Evolutionary conservation across 2,329 filamentous ascomycete genomes (phyloP).

Genomic region (Dothidotthia symphoricarpi): DNA sequence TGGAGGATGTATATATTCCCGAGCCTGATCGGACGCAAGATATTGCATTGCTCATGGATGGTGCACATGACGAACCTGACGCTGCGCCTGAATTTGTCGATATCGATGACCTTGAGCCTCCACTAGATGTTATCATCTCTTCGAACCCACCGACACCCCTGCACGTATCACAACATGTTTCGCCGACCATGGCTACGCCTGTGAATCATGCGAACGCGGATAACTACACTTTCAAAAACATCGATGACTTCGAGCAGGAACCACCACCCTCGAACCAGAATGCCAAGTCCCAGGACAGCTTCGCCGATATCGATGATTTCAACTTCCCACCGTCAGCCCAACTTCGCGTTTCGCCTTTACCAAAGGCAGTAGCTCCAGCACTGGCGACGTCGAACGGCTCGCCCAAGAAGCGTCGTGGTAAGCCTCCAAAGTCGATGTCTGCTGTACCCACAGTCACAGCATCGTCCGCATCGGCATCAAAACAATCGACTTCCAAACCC

Average conservation of each 20-base stretch:
- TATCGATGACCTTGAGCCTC: constrained; percentile 19
- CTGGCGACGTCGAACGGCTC: constrained; percentile 3
- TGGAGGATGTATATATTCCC: constrained; percentile 27
- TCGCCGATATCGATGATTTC: constrained; percentile 31
- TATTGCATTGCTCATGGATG: constrained; percentile 29
- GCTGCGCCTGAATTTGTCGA: constrained; percentile 12
- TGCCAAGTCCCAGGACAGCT: constrained; percentile 17
- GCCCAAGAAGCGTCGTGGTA: constrained; percentile 23
- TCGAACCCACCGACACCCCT: constrained; percentile 24
- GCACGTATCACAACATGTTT: not conserved
- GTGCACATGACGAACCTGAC: constrained; percentile 7
- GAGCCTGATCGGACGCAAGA: constrained; percentile 35
- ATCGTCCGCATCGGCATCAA: constrained; percentile 4
- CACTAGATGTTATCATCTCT: constrained; percentile 16
- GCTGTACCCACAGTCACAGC: constrained; percentile 4
- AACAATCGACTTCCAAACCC: constrained; percentile 4
- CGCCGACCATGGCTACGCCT: not conserved
- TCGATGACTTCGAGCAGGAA: constrained; percentile 23
- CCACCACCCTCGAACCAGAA: constrained; percentile 32
- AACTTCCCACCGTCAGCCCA: constrained; percentile 14
- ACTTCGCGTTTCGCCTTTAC: constrained; percentile 2
- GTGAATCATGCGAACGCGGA: not conserved
- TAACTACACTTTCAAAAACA: constrained; percentile 21
- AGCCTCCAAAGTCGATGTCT: constrained; percentile 18
- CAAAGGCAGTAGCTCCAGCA: constrained; percentile 2